Percentiles rank a stretch among this genome's conserved stretches.
Evolutionary conservation across 148 eudicot species (phyloP).

Genomic region (Fagopyrum homotropicum): DNA sequence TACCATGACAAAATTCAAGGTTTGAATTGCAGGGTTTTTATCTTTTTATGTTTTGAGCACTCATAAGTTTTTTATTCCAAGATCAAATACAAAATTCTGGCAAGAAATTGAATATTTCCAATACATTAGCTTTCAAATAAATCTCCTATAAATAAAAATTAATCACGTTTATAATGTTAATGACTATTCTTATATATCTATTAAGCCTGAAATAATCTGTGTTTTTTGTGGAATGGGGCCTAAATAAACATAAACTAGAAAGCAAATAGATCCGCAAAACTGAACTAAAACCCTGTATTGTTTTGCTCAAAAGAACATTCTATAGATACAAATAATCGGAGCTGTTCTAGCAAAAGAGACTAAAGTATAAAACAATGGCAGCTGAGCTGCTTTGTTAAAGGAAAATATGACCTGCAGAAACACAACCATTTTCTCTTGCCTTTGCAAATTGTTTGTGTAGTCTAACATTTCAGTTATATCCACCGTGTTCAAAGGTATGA

Average conservation of each 20-base stretch:
- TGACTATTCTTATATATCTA: no score
- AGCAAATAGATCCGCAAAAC: background rate
- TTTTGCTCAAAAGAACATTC: background rate
- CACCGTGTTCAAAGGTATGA: background rate
- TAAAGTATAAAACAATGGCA: slow-evolving; percentile 5
- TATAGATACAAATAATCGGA: background rate
- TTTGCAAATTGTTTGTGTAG: background rate
- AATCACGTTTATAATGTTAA: no score
- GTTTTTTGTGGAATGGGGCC: no score
- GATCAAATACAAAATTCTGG: background rate
- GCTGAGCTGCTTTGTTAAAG: slow-evolving; percentile 3
- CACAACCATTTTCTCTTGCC: background rate
- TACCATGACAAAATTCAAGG: background rate
- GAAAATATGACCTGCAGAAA: background rate
- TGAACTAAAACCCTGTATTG: background rate
- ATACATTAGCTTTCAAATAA: no score
- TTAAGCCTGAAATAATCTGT: no score
- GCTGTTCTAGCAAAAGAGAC: background rate
- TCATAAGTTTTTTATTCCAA: background rate
- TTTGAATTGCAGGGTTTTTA: background rate
- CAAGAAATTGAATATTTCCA: background rate
- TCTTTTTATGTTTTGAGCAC: no score
- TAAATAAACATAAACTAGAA: background rate
- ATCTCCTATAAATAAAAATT: no score
- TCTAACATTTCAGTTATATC: background rate